These are phyloP conservation scores for Citropsis articulata DNA, from an alignment of 345 rosid species.

Conservation along the genomic window DNA sequence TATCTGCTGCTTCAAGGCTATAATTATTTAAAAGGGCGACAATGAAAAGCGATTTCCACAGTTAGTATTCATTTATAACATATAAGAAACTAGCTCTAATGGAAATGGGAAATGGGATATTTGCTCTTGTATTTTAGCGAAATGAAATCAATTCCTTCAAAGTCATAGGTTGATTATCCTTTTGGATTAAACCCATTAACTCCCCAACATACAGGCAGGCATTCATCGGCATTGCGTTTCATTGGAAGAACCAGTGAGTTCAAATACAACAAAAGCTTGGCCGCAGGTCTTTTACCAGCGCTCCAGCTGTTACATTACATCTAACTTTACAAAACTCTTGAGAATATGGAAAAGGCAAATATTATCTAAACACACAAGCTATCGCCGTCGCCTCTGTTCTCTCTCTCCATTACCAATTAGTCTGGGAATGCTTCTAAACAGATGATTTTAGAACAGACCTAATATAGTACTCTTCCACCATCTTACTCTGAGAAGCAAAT, in stretches of 20 bases:
- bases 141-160: no score
- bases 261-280: constrained; percentile 20
- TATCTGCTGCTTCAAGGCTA: no score
- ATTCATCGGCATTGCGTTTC: background rate
- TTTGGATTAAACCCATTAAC: no score
- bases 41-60: no score
- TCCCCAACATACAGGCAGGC: background rate
- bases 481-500: constrained; percentile 2
- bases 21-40: no score
- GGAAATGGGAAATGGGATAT: no score
- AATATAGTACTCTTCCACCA: constrained; percentile 8
- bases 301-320: constrained; percentile 29
- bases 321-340: constrained; percentile 34
- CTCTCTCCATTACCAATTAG: background rate
- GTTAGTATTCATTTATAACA: no score
- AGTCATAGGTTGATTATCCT: background rate
- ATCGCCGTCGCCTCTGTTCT: background rate
- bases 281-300: constrained; percentile 21
- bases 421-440: constrained; percentile 4
- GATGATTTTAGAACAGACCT: background rate
- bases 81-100: no score
- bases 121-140: no score
- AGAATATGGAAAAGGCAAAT: background rate
- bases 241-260: background rate
- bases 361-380: background rate